phyloP scores from a whole-genome alignment of 176 grass and related monocot genomes.

The Aegilops longissima region DNA sequence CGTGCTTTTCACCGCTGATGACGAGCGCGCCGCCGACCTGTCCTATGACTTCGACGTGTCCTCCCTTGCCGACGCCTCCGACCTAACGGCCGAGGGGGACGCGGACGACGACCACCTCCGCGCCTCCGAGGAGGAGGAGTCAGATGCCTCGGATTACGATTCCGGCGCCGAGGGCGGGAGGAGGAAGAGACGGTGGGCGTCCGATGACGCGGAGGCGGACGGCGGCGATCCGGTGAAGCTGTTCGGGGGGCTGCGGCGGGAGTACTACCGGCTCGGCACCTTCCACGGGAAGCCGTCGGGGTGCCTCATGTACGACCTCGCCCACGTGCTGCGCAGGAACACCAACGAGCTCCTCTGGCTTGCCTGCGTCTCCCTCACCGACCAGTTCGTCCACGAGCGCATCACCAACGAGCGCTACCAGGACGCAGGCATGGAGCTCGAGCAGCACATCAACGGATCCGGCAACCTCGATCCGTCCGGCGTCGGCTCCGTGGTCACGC shows the following conservation, averaged over 20 bases:
- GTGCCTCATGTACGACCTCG: slow-evolving; percentile 83
- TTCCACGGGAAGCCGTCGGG: slow-evolving; percentile 93
- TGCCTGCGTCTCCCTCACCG: slow-evolving; percentile 75
- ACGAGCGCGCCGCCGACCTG: slow-evolving; percentile 76
- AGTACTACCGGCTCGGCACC: slow-evolving; percentile 85
- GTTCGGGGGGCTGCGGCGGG: slow-evolving; percentile 55
- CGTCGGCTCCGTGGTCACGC: slow-evolving; percentile 50
- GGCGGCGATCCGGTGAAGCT: slow-evolving; percentile 59
- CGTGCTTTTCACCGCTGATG: slow-evolving; percentile 69
- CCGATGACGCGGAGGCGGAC: slow-evolving; percentile 30
- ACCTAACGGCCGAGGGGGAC: slow-evolving; percentile 47
- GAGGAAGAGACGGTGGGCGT: slow-evolving; percentile 46
- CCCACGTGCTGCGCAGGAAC: slow-evolving; percentile 69
- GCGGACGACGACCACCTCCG: slow-evolving; percentile 32
- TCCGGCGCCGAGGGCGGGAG: slow-evolving; percentile 34
- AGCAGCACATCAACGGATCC: slow-evolving; percentile 86
- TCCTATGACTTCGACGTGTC: slow-evolving; percentile 79
- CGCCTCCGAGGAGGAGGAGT: background rate
- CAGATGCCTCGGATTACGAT: slow-evolving; percentile 49
- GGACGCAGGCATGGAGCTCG: slow-evolving; percentile 79
- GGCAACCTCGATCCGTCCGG: slow-evolving; percentile 57
- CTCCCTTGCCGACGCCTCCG: slow-evolving; percentile 71
- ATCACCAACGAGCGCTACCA: slow-evolving; percentile 93
- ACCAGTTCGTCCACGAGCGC: slow-evolving; percentile 93
- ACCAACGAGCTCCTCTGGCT: slow-evolving; percentile 92